These are phyloP conservation scores for Coleophoma crateriformis DNA, from an alignment of 2,329 filamentous ascomycete genomes.

Conservation along the genomic window DNA sequence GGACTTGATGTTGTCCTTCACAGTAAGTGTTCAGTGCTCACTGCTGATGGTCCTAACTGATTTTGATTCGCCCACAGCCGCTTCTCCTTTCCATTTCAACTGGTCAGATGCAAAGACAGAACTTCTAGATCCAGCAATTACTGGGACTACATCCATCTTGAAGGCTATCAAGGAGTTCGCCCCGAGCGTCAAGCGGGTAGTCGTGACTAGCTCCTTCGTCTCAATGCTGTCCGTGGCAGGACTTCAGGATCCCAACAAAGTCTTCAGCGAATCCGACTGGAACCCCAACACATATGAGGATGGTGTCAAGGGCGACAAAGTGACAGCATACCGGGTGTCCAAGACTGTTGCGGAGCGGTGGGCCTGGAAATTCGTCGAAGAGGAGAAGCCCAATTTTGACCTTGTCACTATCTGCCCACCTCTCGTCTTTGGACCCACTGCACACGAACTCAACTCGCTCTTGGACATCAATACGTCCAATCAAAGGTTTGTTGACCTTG, in stretches of 20 bases:
- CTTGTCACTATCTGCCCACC: constrained; percentile 56
- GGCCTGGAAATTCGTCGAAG: constrained; percentile 54
- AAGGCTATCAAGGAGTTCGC: constrained; percentile 34
- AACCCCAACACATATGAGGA: constrained; percentile 43
- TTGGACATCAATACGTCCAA: constrained; percentile 67
- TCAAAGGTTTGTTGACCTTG: constrained; percentile 56
- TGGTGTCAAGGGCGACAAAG: constrained; percentile 21
- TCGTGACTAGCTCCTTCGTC: constrained; percentile 61
- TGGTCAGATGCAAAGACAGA: constrained; percentile 27
- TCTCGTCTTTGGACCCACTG: constrained; percentile 55
- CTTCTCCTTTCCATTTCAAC: constrained; percentile 42
- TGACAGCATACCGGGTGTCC: constrained; percentile 24
- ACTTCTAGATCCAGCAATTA: constrained; percentile 47
- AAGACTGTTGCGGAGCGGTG: constrained; percentile 63
- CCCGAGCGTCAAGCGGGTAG: constrained; percentile 26
- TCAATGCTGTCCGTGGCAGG: constrained; percentile 49
- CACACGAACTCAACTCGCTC: constrained; percentile 53
- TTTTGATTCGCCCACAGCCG: constrained; percentile 39
- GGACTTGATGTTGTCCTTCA: constrained; percentile 52
- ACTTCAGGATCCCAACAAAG: constrained; percentile 39
- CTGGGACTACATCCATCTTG: constrained; percentile 43
- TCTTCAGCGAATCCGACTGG: constrained; percentile 47
- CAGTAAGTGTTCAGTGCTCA: constrained; percentile 29
- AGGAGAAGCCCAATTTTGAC: constrained; percentile 47
- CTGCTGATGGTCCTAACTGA: not conserved